phyloP scores from a whole-genome alignment of 2,329 filamentous ascomycete species.

The Periconia macrospinosa region DNA sequence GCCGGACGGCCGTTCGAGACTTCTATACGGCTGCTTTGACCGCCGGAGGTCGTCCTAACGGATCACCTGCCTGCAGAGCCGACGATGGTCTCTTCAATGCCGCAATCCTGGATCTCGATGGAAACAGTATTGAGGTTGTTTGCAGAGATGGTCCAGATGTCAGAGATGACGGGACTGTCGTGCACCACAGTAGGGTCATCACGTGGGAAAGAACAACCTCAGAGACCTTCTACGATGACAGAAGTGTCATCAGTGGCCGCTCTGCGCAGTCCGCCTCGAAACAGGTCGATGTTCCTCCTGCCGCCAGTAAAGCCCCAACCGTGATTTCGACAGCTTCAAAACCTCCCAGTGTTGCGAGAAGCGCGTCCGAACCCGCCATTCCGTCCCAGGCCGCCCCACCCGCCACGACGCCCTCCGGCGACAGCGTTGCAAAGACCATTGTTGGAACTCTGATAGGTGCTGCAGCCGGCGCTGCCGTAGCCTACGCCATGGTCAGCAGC shows the following conservation, averaged over 20 bases:
- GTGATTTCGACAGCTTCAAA: conserved; percentile 18
- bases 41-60: conserved; percentile 63
- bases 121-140: conserved; percentile 80
- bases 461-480: conserved; percentile 74
- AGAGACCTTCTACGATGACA: conserved; percentile 34
- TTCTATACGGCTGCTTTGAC: conserved; percentile 73
- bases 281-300: conserved; percentile 28
- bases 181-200: conserved; percentile 50
- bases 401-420: conserved; percentile 33
- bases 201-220: conserved; percentile 40
- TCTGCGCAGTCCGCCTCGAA: conserved; percentile 24
- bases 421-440: conserved; percentile 63
- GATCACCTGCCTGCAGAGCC: conserved; percentile 58
- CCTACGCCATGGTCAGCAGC: conserved; percentile 71
- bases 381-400: conserved; percentile 27
- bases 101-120: conserved; percentile 74
- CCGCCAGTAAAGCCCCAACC: conserved; percentile 20
- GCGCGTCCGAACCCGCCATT: conserved; percentile 34
- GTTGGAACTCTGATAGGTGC: conserved; percentile 78
- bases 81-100: conserved; percentile 62
- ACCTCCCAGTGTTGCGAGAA: conserved; percentile 30
- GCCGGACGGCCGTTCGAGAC: conserved; percentile 65
- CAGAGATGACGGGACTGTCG: conserved; percentile 43
- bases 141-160: conserved; percentile 53
- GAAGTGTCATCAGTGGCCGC: conserved; percentile 33